These are phyloP conservation scores for Aleurites moluccanus DNA, from an alignment of 441 rosid species.

Conservation along the genomic window DNA sequence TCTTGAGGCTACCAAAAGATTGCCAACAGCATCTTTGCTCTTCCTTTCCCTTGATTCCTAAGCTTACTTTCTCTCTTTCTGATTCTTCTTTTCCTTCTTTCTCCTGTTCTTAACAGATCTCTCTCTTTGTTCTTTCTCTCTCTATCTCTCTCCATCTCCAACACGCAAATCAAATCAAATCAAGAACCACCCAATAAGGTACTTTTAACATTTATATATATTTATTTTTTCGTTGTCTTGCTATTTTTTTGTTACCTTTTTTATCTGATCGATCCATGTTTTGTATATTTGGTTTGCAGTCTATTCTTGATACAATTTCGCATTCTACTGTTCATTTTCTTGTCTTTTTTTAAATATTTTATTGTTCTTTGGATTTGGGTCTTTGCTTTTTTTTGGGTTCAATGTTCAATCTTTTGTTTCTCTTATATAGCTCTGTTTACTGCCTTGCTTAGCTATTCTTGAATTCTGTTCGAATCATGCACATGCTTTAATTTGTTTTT, in stretches of 20 bases:
- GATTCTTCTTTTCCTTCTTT: background rate
- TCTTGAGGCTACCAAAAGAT: no score
- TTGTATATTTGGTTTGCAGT: background rate
- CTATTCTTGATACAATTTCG: background rate
- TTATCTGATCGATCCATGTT: slow-evolving; percentile 16
- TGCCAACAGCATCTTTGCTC: no score
- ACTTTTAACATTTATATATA: background rate
- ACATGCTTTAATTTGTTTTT: no score
- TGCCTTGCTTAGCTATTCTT: no score
- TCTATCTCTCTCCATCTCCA: no score
- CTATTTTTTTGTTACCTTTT: background rate
- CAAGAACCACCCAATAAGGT: slow-evolving; percentile 27
- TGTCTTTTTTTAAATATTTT: background rate
- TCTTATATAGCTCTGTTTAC: background rate
- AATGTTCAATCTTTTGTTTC: background rate
- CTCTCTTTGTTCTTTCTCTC: background rate
- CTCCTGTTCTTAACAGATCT: slow-evolving; percentile 6
- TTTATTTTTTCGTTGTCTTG: background rate
- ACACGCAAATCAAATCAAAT: no score
- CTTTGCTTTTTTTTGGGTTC: background rate
- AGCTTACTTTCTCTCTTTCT: no score
- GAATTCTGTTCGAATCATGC: no score
- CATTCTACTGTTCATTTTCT: slow-evolving; percentile 1
- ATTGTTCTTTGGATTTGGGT: background rate
- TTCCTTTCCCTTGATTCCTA: no score